These are phyloP conservation scores for Trichoderma afroharzianum DNA, from an alignment of 2,329 filamentous ascomycete species.

Conservation along the genomic window DNA sequence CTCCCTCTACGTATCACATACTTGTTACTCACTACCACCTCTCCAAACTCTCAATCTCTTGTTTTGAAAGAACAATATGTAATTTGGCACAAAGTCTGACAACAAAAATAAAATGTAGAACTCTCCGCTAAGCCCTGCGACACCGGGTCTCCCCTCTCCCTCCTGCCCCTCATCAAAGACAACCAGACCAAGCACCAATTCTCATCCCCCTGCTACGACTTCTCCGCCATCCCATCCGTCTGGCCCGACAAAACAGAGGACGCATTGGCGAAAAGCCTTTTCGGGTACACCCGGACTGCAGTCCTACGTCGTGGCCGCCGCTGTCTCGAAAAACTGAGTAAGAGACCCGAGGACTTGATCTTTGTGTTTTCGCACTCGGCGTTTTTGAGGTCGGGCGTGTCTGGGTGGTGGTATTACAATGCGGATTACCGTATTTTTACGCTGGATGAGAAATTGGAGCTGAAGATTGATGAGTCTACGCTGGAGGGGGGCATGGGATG, in stretches of 20 bases:
- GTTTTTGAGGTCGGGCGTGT: slow-evolving; percentile 57
- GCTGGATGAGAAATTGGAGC: slow-evolving; percentile 36
- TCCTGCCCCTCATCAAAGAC: slow-evolving; percentile 29
- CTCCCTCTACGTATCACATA: background rate
- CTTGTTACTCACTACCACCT: background rate
- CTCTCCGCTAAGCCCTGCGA: slow-evolving; percentile 58
- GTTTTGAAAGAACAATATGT: no score
- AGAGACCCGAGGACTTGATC: slow-evolving; percentile 57
- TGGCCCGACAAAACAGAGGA: slow-evolving; percentile 57
- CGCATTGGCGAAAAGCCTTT: slow-evolving; percentile 42
- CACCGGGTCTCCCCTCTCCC: slow-evolving; percentile 48
- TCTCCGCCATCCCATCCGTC: slow-evolving; percentile 52
- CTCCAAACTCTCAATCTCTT: no score
- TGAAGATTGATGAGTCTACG: slow-evolving; percentile 46
- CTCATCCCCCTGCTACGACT: slow-evolving; percentile 48
- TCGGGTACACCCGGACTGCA: slow-evolving; percentile 50
- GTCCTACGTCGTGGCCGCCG: slow-evolving; percentile 54
- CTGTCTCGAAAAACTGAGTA: slow-evolving; percentile 47
- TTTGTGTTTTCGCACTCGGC: slow-evolving; percentile 64
- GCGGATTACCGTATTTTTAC: slow-evolving; percentile 63
- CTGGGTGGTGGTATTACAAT: slow-evolving; percentile 55
- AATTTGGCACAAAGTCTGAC: no score
- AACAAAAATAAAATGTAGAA: no score
- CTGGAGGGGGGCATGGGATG: slow-evolving; percentile 34
- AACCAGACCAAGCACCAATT: slow-evolving; percentile 40